A percentile compares a stretch with the other conserved stretches of the same genome.
Evolutionary conservation across 208 protist species (phyloP).

Genomic region (Naegleria fowleri): DNA sequence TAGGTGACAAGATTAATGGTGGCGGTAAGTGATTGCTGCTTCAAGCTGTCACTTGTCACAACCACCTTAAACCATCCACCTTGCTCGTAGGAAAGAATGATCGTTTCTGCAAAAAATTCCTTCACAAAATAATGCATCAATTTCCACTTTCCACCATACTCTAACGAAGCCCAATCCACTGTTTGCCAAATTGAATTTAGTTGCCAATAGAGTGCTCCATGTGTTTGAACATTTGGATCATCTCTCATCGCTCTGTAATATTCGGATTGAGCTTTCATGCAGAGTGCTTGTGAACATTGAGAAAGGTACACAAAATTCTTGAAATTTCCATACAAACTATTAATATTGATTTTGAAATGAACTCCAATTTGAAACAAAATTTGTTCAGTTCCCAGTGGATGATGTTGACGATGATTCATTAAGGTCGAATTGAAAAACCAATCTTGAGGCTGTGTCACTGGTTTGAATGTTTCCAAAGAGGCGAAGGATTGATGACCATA

Average conservation of each 20-base stretch:
- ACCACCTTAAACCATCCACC: not conserved
- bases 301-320: conserved; percentile 39
- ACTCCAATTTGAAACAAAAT: conserved; percentile 45
- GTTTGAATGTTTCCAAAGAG: conserved; percentile 13
- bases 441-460: not conserved
- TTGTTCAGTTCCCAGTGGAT: conserved; percentile 6
- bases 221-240: conserved; percentile 40
- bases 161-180: not conserved
- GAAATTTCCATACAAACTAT: conserved; percentile 30
- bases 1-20: not conserved
- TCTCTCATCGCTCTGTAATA: not conserved
- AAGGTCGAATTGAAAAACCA: not conserved
- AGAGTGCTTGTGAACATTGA: conserved; percentile 46
- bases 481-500: conserved; percentile 55
- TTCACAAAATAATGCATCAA: conserved; percentile 31
- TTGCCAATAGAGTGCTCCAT: conserved; percentile 69
- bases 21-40: not conserved
- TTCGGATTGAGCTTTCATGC: conserved; percentile 38
- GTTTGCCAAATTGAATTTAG: conserved; percentile 30
- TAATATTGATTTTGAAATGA: conserved; percentile 39
- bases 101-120: conserved; percentile 6
- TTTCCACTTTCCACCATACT: conserved; percentile 28
- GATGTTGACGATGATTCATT: conserved; percentile 31
- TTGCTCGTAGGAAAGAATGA: not conserved
- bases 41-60: not conserved